Evolutionary conservation across 345 rosid species (phyloP), one percentile per base, ranked within the genome.

Genomic region (Salix arbutifolia): DNA sequence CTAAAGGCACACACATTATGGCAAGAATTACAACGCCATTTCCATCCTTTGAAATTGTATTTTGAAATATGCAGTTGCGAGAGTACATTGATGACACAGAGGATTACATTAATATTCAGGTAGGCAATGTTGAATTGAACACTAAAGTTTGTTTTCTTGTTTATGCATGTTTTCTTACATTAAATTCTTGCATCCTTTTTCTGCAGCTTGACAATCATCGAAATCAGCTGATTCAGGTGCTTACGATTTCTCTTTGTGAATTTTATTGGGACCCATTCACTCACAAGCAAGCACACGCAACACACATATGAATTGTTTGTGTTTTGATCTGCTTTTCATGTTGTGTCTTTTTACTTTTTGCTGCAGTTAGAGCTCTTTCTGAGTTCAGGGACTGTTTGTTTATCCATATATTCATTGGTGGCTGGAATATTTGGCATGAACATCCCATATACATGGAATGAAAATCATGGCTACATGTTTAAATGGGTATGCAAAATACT

Each of bases 71-170:
- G 88, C 91, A 96, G 98, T 86, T 93, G 69, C 97, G 99, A 48
- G 98, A 93, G 81, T 96, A 96, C 77, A 96, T 96, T 17, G 98
- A 96, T 76, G 97, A 94, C 79, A 96, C 99, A 35, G 98, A 96
- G 89, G 97, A 94, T 81, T 94, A 93, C 86, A 96, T 96, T 76
- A 96, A 96, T 86, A 93, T 96, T 81, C 98, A 95, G 94, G 99
- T 89, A 82, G 28, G 5, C 71, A 40, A 52, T 25, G 12, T 62
- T 44, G 31, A 65, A 71, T 35, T 18, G 33, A 11, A 37, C 44
- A 4, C 12, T 60, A 8, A 65, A 40, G 33, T 65, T 50, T 18
- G 14, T 44, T 26, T 19, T 19, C 68, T 65, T 65, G 53, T 25
- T 3, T 62, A 21, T 72, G 52, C 9, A n/a, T 70, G 28, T 26